These are phyloP conservation scores for Calonectria leucothoes DNA, from an alignment of 2,329 filamentous ascomycete genomes.

Conservation along the genomic window DNA sequence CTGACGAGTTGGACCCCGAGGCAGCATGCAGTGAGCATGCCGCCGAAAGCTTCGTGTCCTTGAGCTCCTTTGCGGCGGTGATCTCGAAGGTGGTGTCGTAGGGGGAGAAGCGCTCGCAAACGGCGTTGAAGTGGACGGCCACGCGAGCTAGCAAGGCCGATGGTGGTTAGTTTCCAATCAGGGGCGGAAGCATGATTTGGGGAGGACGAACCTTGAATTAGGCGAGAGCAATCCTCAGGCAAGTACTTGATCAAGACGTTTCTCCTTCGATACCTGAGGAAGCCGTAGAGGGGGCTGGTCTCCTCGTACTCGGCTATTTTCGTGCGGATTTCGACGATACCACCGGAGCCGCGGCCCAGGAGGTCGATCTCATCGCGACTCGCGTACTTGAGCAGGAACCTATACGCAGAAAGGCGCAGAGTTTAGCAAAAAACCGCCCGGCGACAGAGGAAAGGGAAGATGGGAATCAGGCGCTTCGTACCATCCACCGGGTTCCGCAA, in stretches of 20 bases:
- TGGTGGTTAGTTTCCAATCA: slow-evolving; percentile 30
- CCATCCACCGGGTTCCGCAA: slow-evolving; percentile 93
- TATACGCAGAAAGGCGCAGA: slow-evolving; percentile 52
- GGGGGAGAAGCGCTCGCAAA: slow-evolving; percentile 81
- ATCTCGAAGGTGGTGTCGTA: slow-evolving; percentile 90
- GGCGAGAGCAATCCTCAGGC: slow-evolving; percentile 88
- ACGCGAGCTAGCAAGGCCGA: slow-evolving; percentile 74
- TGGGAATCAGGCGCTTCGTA: slow-evolving; percentile 58
- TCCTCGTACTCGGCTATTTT: slow-evolving; percentile 84
- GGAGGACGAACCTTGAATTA: slow-evolving; percentile 82
- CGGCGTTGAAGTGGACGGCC: slow-evolving; percentile 75
- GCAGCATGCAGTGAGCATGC: slow-evolving; percentile 92
- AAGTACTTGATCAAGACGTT: slow-evolving; percentile 95
- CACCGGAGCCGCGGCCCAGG: slow-evolving; percentile 80
- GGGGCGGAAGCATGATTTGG: not conserved
- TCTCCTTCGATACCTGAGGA: slow-evolving; percentile 87
- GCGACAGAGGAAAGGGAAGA: not conserved
- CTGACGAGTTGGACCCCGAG: slow-evolving; percentile 86
- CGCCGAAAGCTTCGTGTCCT: slow-evolving; percentile 87
- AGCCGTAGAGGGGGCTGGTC: slow-evolving; percentile 89
- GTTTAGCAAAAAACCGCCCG: slow-evolving; percentile 30
- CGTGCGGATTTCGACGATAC: slow-evolving; percentile 85
- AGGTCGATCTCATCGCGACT: slow-evolving; percentile 90
- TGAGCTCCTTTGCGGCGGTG: slow-evolving; percentile 79
- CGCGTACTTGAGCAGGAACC: slow-evolving; percentile 94